Evolutionary conservation across 164 flowering plant species (phyloP).

Genomic region (Malania oleifera): DNA sequence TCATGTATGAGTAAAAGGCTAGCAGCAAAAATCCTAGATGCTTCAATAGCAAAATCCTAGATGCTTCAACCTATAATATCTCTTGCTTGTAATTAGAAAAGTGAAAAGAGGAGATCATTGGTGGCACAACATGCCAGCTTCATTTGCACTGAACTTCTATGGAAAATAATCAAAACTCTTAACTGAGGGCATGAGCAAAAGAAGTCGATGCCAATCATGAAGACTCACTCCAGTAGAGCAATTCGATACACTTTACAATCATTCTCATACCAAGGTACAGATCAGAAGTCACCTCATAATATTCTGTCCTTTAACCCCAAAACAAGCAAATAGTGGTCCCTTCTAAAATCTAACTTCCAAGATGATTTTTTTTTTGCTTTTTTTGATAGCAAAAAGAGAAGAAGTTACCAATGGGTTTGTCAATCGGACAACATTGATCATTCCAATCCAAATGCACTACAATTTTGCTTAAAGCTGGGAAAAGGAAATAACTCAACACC

Average conservation of each 20-base stretch:
- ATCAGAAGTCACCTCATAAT: neutral
- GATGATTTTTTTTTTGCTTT: too few species aligned
- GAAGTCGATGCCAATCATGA: neutral
- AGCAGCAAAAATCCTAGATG: too few species aligned
- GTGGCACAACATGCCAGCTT: neutral
- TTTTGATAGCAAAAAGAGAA: neutral
- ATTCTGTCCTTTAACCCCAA: constrained; percentile 9
- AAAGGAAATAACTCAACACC: too few species aligned
- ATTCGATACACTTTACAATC: constrained; percentile 2
- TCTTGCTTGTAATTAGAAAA: neutral
- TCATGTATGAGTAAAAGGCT: too few species aligned
- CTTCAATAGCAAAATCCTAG: too few species aligned
- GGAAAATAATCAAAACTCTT: constrained; percentile 1
- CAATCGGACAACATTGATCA: neutral
- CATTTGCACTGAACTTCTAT: too few species aligned
- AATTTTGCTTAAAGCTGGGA: too few species aligned
- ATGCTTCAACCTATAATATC: neutral
- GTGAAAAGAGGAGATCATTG: too few species aligned
- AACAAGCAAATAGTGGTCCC: constrained; percentile 8
- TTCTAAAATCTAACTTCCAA: neutral
- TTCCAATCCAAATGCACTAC: neutral
- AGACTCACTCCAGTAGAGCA: neutral
- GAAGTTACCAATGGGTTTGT: neutral
- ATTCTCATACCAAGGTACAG: neutral
- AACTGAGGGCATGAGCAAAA: neutral